Percentiles rank a stretch among this genome's conserved stretches.
These are phyloP conservation scores for Phialophora macrospora DNA, from an alignment of 2,329 filamentous ascomycete species.

Conservation along the genomic window DNA sequence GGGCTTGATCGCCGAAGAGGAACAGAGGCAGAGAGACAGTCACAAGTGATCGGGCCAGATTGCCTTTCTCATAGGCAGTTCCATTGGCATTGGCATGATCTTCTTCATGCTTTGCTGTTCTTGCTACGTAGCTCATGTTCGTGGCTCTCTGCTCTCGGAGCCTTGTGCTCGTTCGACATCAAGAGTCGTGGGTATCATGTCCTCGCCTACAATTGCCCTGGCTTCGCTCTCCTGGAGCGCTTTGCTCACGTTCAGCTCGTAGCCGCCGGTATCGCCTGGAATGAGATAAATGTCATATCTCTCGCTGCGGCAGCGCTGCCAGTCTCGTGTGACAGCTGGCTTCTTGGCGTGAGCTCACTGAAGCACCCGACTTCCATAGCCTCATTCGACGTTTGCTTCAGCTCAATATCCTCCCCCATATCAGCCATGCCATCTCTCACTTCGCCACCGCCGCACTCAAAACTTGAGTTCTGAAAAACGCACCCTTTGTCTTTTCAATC, in stretches of 20 bases:
- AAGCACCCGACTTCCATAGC: not conserved
- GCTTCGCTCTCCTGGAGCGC: not conserved
- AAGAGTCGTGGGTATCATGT: constrained; percentile 28
- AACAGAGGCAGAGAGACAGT: constrained; percentile 48
- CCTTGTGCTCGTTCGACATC: constrained; percentile 6
- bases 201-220: not conserved
- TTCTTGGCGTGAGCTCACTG: not conserved
- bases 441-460: constrained; percentile 66
- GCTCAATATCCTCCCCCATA: not conserved
- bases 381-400: constrained; percentile 3
- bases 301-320: not conserved
- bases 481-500: constrained; percentile 98
- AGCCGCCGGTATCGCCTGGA: not conserved
- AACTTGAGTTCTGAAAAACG: constrained; percentile 97
- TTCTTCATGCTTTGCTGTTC: not conserved
- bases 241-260: not conserved
- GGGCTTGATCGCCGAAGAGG: constrained; percentile 67
- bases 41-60: constrained; percentile 23
- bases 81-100: constrained; percentile 1
- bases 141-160: not conserved
- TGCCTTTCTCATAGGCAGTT: not conserved
- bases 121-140: constrained; percentile 5
- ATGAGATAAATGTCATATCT: not conserved
- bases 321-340: not conserved
- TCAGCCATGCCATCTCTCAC: constrained; percentile 42